Evolutionary conservation across 2,329 filamentous ascomycete species (phyloP).

Genomic region (Sodiomyces alkalinus): DNA sequence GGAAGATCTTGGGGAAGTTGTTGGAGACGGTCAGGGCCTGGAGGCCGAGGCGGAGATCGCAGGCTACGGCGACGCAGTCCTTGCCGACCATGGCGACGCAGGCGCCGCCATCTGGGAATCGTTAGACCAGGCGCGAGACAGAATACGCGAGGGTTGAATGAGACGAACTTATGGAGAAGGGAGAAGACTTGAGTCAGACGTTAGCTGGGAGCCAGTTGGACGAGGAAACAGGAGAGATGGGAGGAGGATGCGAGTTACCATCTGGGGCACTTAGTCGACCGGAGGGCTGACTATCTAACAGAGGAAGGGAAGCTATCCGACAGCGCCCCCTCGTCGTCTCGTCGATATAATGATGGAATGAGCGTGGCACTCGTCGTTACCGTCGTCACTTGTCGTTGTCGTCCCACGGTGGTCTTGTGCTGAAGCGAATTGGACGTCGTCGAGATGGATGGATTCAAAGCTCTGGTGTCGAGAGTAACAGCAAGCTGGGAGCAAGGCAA

Average conservation of each 20-base stretch:
- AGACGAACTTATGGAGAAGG: constrained; percentile 83
- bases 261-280: constrained; percentile 10
- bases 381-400: too few relatives aligned
- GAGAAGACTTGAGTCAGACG: constrained; percentile 49
- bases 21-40: constrained; percentile 96
- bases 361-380: constrained; percentile 5
- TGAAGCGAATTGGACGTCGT: constrained; percentile 9
- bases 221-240: constrained; percentile 8
- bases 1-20: constrained; percentile 99
- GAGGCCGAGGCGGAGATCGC: constrained; percentile 92
- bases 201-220: too few relatives aligned
- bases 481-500: constrained; percentile 20
- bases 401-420: constrained; percentile 5
- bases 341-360: constrained; percentile 3
- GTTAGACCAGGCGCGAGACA: constrained; percentile 2
- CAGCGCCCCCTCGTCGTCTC: constrained; percentile 1
- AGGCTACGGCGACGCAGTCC: constrained; percentile 98
- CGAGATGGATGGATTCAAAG: constrained; percentile 13
- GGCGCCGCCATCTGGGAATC: constrained; percentile 62
- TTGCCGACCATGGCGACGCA: constrained; percentile 99
- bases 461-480: constrained; percentile 11
- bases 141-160: constrained; percentile 5
- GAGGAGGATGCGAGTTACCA: constrained; percentile 7
- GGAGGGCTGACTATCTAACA: constrained; percentile 1
- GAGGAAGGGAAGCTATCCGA: neutral